Evolutionary conservation across 2,329 filamentous ascomycete species (phyloP).

Genomic region (Colletotrichum sp.): DNA sequence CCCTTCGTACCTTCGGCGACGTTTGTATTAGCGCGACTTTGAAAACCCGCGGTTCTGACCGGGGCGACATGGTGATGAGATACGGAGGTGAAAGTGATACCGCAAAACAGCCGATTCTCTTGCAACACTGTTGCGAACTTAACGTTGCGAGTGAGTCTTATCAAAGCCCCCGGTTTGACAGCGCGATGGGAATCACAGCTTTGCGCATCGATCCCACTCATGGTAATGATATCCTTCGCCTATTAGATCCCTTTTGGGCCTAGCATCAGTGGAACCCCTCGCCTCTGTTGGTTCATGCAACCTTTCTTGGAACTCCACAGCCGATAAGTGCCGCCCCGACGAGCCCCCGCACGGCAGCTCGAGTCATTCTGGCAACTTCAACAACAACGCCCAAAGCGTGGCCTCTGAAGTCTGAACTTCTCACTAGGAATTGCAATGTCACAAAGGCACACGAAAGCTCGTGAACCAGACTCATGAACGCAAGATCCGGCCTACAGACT

Average conservation of each 20-base stretch:
- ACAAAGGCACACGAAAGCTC: neutral
- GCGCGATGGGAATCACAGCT: neutral
- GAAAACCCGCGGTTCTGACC: neutral
- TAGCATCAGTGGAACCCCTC: neutral
- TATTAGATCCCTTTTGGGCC: neutral
- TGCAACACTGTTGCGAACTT: neutral
- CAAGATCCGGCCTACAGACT: neutral
- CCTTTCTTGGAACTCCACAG: neutral
- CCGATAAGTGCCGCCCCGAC: neutral
- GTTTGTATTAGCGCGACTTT: slow-evolving; percentile 13
- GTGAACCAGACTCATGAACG: no score
- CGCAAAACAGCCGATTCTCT: neutral
- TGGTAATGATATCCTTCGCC: neutral
- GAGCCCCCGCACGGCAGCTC: neutral
- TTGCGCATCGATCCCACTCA: neutral
- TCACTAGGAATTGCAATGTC: neutral
- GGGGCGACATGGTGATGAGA: neutral
- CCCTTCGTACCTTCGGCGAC: neutral
- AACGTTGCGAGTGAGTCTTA: neutral
- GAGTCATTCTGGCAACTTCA: neutral
- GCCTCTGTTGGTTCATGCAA: neutral
- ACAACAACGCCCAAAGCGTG: neutral
- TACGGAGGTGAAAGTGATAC: neutral
- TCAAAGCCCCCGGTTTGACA: neutral
- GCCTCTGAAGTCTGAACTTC: neutral